phyloP scores from a whole-genome alignment of 169 alveolate genomes.

The Eimeria necatrix region DNA sequence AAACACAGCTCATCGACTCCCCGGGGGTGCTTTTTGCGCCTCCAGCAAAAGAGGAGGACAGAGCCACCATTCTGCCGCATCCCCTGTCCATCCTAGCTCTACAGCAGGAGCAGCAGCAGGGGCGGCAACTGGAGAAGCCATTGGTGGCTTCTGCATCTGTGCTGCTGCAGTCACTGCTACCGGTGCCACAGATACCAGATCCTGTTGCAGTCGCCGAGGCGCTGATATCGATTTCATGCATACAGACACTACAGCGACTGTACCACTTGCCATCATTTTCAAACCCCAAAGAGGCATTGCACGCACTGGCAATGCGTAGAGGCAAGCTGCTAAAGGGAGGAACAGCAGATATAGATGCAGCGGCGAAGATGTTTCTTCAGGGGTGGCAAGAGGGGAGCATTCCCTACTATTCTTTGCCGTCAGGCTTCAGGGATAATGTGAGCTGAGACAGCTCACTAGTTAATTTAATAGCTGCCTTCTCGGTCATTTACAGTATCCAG shows the following conservation, averaged over 20 bases:
- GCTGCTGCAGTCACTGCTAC: conserved; percentile 84
- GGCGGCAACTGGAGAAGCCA: conserved; percentile 85
- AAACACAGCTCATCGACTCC: conserved; percentile 94
- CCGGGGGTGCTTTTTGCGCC: conserved; percentile 96
- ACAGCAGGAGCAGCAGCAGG: conserved; percentile 53
- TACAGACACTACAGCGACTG: conserved; percentile 86
- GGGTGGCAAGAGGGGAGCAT: conserved; percentile 94
- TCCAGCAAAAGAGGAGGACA: conserved; percentile 80
- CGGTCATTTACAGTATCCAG: too few relatives aligned
- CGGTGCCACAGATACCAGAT: conserved; percentile 93
- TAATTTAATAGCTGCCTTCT: too few relatives aligned
- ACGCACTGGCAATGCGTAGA: conserved; percentile 86
- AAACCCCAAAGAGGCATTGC: conserved; percentile 85
- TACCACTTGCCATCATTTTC: conserved; percentile 89
- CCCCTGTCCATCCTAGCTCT: neutral
- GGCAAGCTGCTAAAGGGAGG: conserved; percentile 94
- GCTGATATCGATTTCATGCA: conserved; percentile 84
- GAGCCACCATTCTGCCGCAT: conserved; percentile 52
- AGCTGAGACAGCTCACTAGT: neutral
- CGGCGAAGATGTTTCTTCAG: conserved; percentile 93
- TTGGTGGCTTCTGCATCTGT: conserved; percentile 94
- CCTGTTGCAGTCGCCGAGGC: conserved; percentile 92
- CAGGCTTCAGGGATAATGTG: conserved; percentile 69
- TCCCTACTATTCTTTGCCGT: conserved; percentile 93
- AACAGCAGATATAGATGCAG: conserved; percentile 91